Evolutionary conservation across 1,139 yeast species (phyloP).

Genomic region (Lodderomyces parapsilosis): DNA sequence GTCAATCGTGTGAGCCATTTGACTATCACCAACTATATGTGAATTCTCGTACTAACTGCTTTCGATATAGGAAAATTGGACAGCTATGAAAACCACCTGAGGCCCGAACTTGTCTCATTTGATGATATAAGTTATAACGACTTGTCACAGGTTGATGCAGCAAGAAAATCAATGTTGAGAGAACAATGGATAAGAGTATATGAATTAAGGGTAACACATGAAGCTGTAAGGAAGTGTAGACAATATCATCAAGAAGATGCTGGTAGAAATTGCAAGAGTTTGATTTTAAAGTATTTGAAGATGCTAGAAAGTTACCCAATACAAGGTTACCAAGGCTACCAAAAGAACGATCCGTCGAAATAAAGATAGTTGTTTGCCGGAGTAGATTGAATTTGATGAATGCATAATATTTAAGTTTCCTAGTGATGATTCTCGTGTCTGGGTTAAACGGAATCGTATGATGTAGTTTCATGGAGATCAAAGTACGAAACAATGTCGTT

Average conservation of each 20-base stretch:
- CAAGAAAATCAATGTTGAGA: slow-evolving; percentile 74
- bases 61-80: slow-evolving; percentile 20
- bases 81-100: slow-evolving; percentile 50
- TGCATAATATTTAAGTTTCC: neutral
- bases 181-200: slow-evolving; percentile 79
- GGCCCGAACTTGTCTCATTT: slow-evolving; percentile 78
- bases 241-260: slow-evolving; percentile 78
- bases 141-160: slow-evolving; percentile 60
- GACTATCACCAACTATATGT: neutral
- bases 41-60: neutral
- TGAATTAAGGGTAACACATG: slow-evolving; percentile 67
- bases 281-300: slow-evolving; percentile 74
- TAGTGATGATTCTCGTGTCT: too few relatives aligned
- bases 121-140: slow-evolving; percentile 80
- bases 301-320: slow-evolving; percentile 68
- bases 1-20: neutral
- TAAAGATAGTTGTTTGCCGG: slow-evolving; percentile 2
- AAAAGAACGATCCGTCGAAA: slow-evolving; percentile 81
- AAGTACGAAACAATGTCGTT: too few relatives aligned
- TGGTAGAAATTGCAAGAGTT: slow-evolving; percentile 59
- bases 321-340: slow-evolving; percentile 77
- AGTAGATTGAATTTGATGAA: neutral
- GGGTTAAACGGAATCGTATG: too few relatives aligned
- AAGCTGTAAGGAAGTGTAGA: slow-evolving; percentile 73
- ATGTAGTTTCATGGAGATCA: too few relatives aligned